Evolutionary conservation across 2,329 filamentous ascomycete genomes (phyloP).

Genomic region (Paracoccidioides brasiliensis): DNA sequence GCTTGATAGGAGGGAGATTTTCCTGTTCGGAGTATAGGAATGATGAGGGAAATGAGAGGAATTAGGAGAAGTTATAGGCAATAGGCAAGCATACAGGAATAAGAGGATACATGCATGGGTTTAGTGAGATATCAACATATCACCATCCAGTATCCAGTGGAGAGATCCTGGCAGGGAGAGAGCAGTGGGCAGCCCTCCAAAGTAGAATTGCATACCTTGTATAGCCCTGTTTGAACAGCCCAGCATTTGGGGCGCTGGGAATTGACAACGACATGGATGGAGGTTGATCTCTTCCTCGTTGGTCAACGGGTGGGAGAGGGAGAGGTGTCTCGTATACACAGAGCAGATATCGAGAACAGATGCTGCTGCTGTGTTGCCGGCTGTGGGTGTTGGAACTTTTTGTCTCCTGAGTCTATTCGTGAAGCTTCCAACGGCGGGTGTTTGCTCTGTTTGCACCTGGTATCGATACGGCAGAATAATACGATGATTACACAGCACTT

Average conservation of each 20-base stretch:
- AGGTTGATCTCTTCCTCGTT: not conserved
- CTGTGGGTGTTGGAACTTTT: no score
- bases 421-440: constrained; percentile 2
- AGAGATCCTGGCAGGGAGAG: not conserved
- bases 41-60: no score
- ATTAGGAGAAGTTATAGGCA: no score
- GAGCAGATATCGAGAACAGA: not conserved
- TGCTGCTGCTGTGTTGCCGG: constrained; percentile 4
- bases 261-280: constrained; percentile 83
- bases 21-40: no score
- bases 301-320: not conserved
- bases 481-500: not conserved
- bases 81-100: no score
- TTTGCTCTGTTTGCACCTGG: constrained; percentile 27
- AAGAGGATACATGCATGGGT: no score
- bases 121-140: no score
- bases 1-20: no score
- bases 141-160: constrained; percentile 2
- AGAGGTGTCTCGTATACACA: not conserved
- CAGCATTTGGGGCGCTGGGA: constrained; percentile 81
- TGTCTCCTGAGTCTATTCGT: no score
- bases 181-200: not conserved
- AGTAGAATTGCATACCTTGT: constrained; percentile 55
- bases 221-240: constrained; percentile 92
- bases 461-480: not conserved